A percentile compares a stretch with the other conserved stretches of the same genome.
These are phyloP conservation scores for Coemansia umbellata DNA, from an alignment of 192 early-diverging fungal species.

Conservation along the genomic window DNA sequence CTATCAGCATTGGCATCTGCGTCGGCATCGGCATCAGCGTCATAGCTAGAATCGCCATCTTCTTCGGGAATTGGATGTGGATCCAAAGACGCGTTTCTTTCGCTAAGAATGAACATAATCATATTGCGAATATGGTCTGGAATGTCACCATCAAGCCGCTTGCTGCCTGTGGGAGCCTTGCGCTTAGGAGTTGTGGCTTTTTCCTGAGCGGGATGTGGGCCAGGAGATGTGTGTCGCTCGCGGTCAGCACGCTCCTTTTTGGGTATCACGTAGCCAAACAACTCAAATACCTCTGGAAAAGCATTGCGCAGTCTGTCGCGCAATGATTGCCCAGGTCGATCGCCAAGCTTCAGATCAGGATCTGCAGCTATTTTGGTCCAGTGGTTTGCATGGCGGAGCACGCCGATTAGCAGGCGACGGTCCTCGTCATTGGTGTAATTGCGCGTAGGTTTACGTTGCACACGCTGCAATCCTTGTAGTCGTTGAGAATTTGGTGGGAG, in stretches of 20 bases:
- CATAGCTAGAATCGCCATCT: constrained; percentile 6
- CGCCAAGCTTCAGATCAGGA: constrained; percentile 33
- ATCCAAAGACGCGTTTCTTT: constrained; percentile 39
- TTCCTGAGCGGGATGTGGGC: background rate
- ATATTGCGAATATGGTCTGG: constrained; percentile 34
- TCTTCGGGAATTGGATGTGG: constrained; percentile 34
- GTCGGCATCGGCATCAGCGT: constrained; percentile 9
- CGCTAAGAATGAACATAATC: constrained; percentile 23
- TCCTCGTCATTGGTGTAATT: constrained; percentile 51
- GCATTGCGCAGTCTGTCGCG: constrained; percentile 51
- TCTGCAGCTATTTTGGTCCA: constrained; percentile 52
- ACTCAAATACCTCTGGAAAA: constrained; percentile 50
- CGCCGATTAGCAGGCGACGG: constrained; percentile 39
- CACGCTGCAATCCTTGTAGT: constrained; percentile 44
- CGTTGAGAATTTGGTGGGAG: constrained; percentile 49
- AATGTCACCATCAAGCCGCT: constrained; percentile 43
- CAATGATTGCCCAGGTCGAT: constrained; percentile 49
- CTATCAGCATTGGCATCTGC: background rate
- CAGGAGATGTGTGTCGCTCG: constrained; percentile 16
- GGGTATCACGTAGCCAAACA: constrained; percentile 50
- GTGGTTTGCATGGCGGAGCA: constrained; percentile 45
- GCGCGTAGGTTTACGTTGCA: constrained; percentile 51
- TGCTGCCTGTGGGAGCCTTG: constrained; percentile 44
- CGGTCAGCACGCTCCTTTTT: constrained; percentile 51
- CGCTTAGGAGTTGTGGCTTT: constrained; percentile 15